Evolutionary conservation across 2,329 filamentous ascomycete genomes (phyloP), one percentile per base, ranked within the genome.

Genomic region (Rachicladosporium sp.): DNA sequence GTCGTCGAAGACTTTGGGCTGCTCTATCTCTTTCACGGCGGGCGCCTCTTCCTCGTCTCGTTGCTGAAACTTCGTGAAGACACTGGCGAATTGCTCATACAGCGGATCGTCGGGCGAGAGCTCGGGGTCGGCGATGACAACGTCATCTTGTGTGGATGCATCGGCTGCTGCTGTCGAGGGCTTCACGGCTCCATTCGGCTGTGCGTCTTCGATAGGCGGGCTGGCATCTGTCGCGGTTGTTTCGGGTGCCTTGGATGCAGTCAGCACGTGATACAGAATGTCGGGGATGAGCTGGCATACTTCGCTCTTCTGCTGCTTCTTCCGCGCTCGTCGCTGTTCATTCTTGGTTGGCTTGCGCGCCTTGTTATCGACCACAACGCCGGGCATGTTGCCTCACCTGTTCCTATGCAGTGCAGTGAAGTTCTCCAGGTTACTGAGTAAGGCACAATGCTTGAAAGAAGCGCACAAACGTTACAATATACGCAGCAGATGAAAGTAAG

Each of bases 301-400:
- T 50, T 75, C 64, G 55, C 78, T 78, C 67, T 93, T 93, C 58
- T 85, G 77, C 54, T 86, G 82, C 78, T 94, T 95, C 75, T 91
- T 94, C 70, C 89, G 88, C 36, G 86, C 83, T 61, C 89, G 79
- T 61, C 87, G 77, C 69, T 88, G 80, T 65, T 93, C 86, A 65
- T 95, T 95, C 71, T 95, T 96, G 60, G 82, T 87, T 69, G 82
- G 78, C 68, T 89, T 93, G 59, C 62, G 53, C 44, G 53, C 53
- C 54, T 56, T 57, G 30, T 29, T 37, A 27, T 42, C 31, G 38
- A 46, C 50, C 45, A 58, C 52, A 42, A 54, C 48, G 50, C 54
- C 57, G 43, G 57, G 52, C 57, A 59, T 60, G 37, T 43, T 55
- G 44, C 38, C 38, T 41, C 38, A 41, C 38, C 38, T 41, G 15